These are phyloP conservation scores for Collybia mongolica DNA, from an alignment of 768 basidiomycete genomes.

Conservation along the genomic window DNA sequence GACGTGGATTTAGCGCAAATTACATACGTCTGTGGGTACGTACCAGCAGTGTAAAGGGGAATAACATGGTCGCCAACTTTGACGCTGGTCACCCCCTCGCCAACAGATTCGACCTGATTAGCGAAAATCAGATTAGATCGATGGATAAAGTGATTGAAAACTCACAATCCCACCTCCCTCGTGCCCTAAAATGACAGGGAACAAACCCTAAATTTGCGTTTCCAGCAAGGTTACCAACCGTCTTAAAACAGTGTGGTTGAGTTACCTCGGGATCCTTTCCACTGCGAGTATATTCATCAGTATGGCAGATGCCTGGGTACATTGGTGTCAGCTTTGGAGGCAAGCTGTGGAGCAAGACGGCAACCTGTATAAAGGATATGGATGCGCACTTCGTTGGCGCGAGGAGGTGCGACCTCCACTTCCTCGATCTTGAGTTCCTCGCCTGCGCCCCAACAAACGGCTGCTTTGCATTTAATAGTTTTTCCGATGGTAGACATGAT, in stretches of 20 bases:
- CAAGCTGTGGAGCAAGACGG: constrained; percentile 10
- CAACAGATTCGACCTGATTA: constrained; percentile 90
- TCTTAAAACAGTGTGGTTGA: constrained; percentile 2
- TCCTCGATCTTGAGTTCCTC: constrained; percentile 85
- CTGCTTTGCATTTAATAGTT: constrained; percentile 85
- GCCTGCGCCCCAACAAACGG: constrained; percentile 94
- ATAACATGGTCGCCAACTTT: constrained; percentile 93
- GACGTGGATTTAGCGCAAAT: not conserved
- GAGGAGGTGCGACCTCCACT: constrained; percentile 91
- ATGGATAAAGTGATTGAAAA: not conserved
- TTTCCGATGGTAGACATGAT: constrained; percentile 81
- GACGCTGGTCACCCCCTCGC: constrained; percentile 85
- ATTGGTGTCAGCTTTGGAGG: not conserved
- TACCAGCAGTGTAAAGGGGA: constrained; percentile 93
- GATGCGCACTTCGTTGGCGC: constrained; percentile 89
- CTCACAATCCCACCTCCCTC: constrained; percentile 89
- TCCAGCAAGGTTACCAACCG: not conserved
- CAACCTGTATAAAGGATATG: constrained; percentile 87
- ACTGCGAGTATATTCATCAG: constrained; percentile 96
- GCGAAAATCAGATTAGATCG: constrained; percentile 1
- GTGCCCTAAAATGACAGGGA: constrained; percentile 93
- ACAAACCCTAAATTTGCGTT: constrained; percentile 58
- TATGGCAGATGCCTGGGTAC: constrained; percentile 85
- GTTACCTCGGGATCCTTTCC: constrained; percentile 92
- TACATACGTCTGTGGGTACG: constrained; percentile 11